Evolutionary conservation across 805 yeast species (phyloP), one percentile per base, ranked within the genome.

Genomic region (Candida glaebosa): DNA sequence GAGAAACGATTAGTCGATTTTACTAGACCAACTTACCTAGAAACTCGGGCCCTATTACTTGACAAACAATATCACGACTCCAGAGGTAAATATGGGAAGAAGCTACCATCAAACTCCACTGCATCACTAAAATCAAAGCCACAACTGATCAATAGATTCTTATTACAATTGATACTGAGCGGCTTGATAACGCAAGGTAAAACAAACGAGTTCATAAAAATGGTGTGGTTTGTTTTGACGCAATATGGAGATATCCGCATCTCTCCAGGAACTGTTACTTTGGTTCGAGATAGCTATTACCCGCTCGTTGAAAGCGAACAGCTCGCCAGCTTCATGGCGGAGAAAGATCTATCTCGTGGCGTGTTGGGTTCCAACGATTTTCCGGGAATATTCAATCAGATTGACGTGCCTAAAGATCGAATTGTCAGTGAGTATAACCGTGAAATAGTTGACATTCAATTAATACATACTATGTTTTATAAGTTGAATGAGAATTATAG

Each of bases 391-490:
- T 37, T n/a, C 16, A 33, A 32, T 15, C 14, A 7, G 9, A 4
- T 30, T n/a, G 22, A 37, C 10, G 30, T 6, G 3, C 19, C 17
- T 24, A 8, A 16, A 18, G 31, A 18, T 9, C 18, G 25, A 14
- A 18, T 8, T 31, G 19, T 19, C 19, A 34, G 39, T 16, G 37
- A 20, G 15, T 10, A 12, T 17, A 40, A 44, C 12, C 19, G 20
- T 14, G 34, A 39, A 12, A 24, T 28, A n/a, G 50, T 65, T 3
- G 75, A 68, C 44, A 48, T 55, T 5, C 51, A 54, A 43, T 47
- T 63, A 26, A 51, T 69, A 7, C 69, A 66, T 32, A 57, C 56
- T 32, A 58, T 67, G 40, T 58, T 69, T 32, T 62, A 52, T 50
- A 64, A 61, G 43, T 51, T 65, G 18, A 56, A 55, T 39, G 63